These are phyloP conservation scores for Mycosphaerella sp. DNA, from an alignment of 2,329 filamentous ascomycete species.

Conservation along the genomic window DNA sequence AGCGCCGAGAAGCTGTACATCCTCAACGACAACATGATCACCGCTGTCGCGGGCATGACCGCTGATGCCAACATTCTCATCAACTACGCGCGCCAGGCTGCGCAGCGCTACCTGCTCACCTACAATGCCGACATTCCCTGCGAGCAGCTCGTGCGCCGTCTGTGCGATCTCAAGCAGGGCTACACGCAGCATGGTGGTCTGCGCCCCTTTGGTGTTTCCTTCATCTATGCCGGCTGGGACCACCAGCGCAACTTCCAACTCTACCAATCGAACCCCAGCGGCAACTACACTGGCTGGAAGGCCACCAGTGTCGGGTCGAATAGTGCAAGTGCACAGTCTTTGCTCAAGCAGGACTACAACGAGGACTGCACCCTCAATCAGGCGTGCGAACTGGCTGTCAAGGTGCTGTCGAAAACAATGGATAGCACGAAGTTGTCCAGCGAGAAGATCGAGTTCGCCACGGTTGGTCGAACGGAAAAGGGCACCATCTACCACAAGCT, in stretches of 20 bases:
- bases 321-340: constrained; percentile 92
- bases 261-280: constrained; percentile 97
- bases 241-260: constrained; percentile 95
- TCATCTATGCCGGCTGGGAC: constrained; percentile 99
- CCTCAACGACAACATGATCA: constrained; percentile 99
- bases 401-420: constrained; percentile 99
- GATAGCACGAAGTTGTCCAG: constrained; percentile 98
- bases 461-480: constrained; percentile 88
- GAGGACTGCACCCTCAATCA: constrained; percentile 95
- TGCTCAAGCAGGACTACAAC: constrained; percentile 99
- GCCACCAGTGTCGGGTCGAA: constrained; percentile 96
- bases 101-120: constrained; percentile 94
- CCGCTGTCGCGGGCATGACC: constrained; percentile 97
- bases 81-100: constrained; percentile 96
- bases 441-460: constrained; percentile 99
- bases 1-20: constrained; percentile 99
- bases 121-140: constrained; percentile 99
- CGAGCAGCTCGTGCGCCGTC: constrained; percentile 91
- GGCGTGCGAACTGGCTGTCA: constrained; percentile 94
- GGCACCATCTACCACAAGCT: constrained; percentile 98
- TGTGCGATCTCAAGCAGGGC: constrained; percentile 98
- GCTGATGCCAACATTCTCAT: constrained; percentile 99
- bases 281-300: constrained; percentile 99
- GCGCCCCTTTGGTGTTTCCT: constrained; percentile 94
- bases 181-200: constrained; percentile 99